Base-by-base conservation (phyloP, 805 yeast genomes). In the Ogataea glucozyma region DNA sequence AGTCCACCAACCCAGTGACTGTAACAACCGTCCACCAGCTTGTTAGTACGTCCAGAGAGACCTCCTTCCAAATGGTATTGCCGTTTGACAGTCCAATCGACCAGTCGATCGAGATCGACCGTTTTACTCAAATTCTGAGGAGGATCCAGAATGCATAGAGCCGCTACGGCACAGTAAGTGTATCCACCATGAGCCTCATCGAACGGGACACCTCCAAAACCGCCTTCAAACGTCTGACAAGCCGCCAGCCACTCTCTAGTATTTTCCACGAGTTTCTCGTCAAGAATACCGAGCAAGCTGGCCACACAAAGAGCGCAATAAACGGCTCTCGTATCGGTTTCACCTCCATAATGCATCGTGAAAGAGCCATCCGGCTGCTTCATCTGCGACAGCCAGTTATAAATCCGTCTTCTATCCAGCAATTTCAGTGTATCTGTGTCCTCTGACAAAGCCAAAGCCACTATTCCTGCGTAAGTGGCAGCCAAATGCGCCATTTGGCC, bases 101-200 rank as follows among this genome's bases (percentile, higher is more conserved):
- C 48, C 17, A 89, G 65, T 2, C 47, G 51, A 0, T 71, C 78
- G 2, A 85, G 44, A 55, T 87, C 67, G 0, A 63, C 42, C 4
- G 37, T 13, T 1, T 35, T 17, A 2, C 78, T 61, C 6, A 61
- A 60, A 13, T 60, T 64, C 23, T 47, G 44, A 1, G 75, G 70
- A 20, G 67, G 54, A 6, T 72, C 71, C 21, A 79, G 57, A 19
- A 72, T 71, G 47, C 72, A 75, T 44, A 79, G 66, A 38, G 79
- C 76, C 33, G 84, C 95, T 32, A 86, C 69, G 0, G 91, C 95
- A 68, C 99, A 93, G 62, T 79, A 93, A 0, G 98, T 80, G 61
- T 93, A 95, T 1, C 99, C 99, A 2, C 97, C 99, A 60, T 93
- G 99, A 0, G 98, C 97, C 63, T 93, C 99, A 46, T 79, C 84